Conservation (phyloP, 805 yeast species). For the Cyberlindnera petersonii region DNA sequence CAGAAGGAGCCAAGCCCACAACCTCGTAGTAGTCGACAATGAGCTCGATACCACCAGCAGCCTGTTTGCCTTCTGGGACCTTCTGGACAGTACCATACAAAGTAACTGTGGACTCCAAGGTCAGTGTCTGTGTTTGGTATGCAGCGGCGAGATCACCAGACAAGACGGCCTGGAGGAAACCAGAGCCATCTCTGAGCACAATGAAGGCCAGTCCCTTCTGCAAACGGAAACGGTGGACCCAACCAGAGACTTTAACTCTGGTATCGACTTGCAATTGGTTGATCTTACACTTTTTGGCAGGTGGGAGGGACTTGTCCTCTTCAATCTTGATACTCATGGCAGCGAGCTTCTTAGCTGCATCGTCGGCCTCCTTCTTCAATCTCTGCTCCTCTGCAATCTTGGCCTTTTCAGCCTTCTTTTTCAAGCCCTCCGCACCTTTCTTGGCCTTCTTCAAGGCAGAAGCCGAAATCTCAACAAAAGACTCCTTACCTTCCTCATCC, state of each 20-base stretch:
- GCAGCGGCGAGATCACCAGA: constrained; percentile 92
- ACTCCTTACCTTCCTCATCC: constrained; percentile 42
- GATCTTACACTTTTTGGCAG: constrained; percentile 66
- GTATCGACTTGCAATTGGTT: constrained; percentile 45
- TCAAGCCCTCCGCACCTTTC: constrained; percentile 90
- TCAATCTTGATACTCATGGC: constrained; percentile 71
- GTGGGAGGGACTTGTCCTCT: constrained; percentile 71
- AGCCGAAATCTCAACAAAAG: constrained; percentile 74
- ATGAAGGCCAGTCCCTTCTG: constrained; percentile 92
- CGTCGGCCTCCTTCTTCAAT: constrained; percentile 60
- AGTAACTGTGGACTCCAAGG: constrained; percentile 81
- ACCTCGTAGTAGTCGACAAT: constrained; percentile 86
- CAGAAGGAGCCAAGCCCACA: constrained; percentile 92
- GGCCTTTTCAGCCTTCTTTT: constrained; percentile 57
- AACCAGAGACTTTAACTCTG: constrained; percentile 82
- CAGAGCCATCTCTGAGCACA: constrained; percentile 93
- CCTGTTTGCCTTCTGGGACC: constrained; percentile 93
- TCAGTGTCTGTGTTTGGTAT: constrained; percentile 75
- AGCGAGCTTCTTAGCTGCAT: constrained; percentile 70
- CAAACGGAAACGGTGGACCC: constrained; percentile 92
- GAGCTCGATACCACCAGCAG: constrained; percentile 96
- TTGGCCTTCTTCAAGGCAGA: constrained; percentile 94
- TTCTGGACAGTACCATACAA: constrained; percentile 77
- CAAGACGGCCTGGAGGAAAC: constrained; percentile 81
- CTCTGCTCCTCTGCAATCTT: constrained; percentile 49